Evolutionary conservation across 306 rosid species (phyloP).

Genomic region (Acacia acuminata): DNA sequence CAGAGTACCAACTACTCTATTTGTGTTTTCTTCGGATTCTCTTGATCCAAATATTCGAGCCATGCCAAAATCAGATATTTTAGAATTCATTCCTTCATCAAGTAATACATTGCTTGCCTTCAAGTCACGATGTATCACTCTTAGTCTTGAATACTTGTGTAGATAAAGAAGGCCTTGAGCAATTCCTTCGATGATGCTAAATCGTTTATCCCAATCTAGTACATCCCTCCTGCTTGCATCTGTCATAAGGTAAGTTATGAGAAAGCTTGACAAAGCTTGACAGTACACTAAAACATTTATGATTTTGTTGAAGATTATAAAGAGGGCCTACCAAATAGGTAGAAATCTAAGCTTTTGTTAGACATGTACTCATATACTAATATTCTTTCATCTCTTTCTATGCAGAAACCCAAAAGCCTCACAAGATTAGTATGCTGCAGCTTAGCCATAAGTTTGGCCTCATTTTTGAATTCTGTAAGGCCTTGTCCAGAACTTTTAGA

Average conservation of each 20-base stretch:
- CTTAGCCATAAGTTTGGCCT: slow-evolving; percentile 31
- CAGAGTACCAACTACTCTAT: slow-evolving; percentile 46
- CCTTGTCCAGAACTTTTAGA: slow-evolving; percentile 37
- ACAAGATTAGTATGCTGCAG: slow-evolving; percentile 41
- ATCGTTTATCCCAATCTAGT: slow-evolving; percentile 29
- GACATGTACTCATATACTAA: slow-evolving; percentile 37
- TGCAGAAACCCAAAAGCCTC: slow-evolving; percentile 31
- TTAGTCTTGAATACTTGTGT: slow-evolving; percentile 42
- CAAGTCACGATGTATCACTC: slow-evolving; percentile 45
- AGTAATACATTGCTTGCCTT: slow-evolving; percentile 47
- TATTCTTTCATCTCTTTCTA: slow-evolving; percentile 35
- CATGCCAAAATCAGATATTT: slow-evolving; percentile 55
- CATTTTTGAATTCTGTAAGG: slow-evolving; percentile 36
- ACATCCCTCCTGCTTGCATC: slow-evolving; percentile 28
- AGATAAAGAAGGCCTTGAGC: slow-evolving; percentile 45
- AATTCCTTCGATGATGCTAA: neutral
- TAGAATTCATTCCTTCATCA: slow-evolving; percentile 46
- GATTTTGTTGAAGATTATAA: neutral
- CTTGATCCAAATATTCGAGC: slow-evolving; percentile 41
- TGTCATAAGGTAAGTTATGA: neutral
- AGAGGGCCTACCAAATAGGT: slow-evolving; percentile 38
- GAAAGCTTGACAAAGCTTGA: neutral
- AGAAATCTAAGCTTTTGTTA: slow-evolving; percentile 34
- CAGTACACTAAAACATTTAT: no score
- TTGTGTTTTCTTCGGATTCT: slow-evolving; percentile 39